A percentile compares a stretch with the other conserved stretches of the same genome.
Conservation (phyloP, 2,329 filamentous ascomycete species). For the Epicoccum sorghinum region DNA sequence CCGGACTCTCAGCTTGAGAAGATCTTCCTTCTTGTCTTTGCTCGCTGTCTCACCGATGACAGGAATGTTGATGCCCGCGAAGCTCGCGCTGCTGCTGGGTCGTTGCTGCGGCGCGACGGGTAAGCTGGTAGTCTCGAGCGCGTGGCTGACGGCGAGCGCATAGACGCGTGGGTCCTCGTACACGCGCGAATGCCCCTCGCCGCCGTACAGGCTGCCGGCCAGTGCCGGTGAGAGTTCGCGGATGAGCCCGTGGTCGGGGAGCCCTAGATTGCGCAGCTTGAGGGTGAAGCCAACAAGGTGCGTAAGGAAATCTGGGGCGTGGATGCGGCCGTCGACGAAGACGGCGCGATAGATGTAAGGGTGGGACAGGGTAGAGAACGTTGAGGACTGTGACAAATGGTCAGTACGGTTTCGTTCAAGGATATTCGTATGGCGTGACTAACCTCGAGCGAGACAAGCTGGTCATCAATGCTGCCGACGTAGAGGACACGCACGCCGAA, state of each 20-base stretch:
- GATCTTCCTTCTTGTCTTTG: constrained; percentile 18
- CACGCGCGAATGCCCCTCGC: constrained; percentile 90
- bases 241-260: constrained; percentile 91
- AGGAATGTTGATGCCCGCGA: constrained; percentile 42
- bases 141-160: constrained; percentile 59
- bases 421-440: background rate
- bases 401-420: too few species aligned
- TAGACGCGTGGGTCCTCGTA: constrained; percentile 92
- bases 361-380: constrained; percentile 83
- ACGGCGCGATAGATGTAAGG: constrained; percentile 96
- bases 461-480: constrained; percentile 94
- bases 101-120: constrained; percentile 31
- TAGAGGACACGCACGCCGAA: constrained; percentile 86
- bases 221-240: constrained; percentile 87
- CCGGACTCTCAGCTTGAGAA: constrained; percentile 39
- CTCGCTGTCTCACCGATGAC: constrained; percentile 35
- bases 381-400: constrained; percentile 65
- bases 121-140: constrained; percentile 54
- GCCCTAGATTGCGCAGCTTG: constrained; percentile 90
- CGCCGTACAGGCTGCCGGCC: constrained; percentile 87
- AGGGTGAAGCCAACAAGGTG: constrained; percentile 91
- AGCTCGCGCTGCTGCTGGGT: constrained; percentile 28
- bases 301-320: constrained; percentile 91
- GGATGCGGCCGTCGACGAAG: constrained; percentile 90
- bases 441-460: constrained; percentile 90